Percentiles rank a stretch among this genome's conserved stretches.
These are phyloP conservation scores for Solanum pinnatisectum DNA, from an alignment of 257 asterid species.

Conservation along the genomic window DNA sequence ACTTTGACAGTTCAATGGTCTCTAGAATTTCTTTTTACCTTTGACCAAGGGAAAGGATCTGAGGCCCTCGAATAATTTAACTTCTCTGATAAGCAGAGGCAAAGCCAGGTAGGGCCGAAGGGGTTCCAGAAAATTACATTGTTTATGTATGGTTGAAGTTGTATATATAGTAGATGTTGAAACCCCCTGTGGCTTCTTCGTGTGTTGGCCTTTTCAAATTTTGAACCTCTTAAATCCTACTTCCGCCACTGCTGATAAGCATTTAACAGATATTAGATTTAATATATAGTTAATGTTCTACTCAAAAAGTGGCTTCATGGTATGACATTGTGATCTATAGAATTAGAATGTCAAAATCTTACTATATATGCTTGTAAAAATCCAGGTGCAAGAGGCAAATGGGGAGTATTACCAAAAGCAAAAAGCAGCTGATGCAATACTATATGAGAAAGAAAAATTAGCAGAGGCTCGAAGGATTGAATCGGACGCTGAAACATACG, in stretches of 20 bases:
- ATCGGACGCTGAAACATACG: constrained; percentile 32
- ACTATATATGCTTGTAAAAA: not conserved
- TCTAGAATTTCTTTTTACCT: not conserved
- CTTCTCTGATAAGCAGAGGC: not conserved
- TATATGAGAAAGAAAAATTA: constrained; percentile 42
- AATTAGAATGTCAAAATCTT: not conserved
- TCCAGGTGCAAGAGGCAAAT: constrained; percentile 52
- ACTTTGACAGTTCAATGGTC: not conserved
- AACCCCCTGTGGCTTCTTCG: not conserved
- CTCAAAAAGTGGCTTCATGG: not conserved
- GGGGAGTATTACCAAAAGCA: constrained; percentile 55
- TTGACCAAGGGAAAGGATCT: not conserved
- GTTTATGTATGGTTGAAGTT: not conserved
- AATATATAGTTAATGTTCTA: not conserved
- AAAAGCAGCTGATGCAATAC: constrained; percentile 45
- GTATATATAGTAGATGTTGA: not conserved
- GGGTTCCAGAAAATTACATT: not conserved
- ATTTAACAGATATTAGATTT: not conserved
- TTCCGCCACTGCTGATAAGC: not conserved
- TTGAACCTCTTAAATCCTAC: not conserved
- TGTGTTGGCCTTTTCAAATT: not conserved
- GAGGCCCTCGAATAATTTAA: not conserved
- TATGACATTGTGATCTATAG: not conserved
- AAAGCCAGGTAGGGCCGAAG: not conserved
- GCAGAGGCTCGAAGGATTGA: constrained; percentile 41